Evolutionary conservation across 2,329 filamentous ascomycete genomes (phyloP).

Genomic region (Calonectria pauciramosa): DNA sequence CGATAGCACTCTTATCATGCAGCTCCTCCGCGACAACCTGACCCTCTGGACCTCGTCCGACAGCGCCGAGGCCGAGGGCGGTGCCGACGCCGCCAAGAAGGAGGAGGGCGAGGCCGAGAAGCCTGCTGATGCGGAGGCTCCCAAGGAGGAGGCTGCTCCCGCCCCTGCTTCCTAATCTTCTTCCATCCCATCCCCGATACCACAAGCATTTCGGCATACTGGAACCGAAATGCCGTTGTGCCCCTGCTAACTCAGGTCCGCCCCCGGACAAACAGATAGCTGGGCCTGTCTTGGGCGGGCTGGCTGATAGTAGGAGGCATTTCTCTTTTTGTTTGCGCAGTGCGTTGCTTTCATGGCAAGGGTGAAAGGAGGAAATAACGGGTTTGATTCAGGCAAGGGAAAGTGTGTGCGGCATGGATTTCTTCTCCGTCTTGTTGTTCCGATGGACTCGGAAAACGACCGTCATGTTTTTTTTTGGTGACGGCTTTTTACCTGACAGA

Average conservation of each 20-base stretch:
- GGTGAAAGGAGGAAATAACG: constrained; percentile 53
- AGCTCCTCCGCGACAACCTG: constrained; percentile 97
- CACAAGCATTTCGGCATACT: constrained; percentile 54
- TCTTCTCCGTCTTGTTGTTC: constrained; percentile 48
- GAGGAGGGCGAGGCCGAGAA: constrained; percentile 67
- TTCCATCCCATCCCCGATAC: constrained; percentile 51
- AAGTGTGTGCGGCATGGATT: constrained; percentile 56
- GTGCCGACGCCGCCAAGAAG: constrained; percentile 71
- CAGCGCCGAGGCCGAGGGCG: constrained; percentile 80
- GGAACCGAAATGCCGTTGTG: constrained; percentile 53
- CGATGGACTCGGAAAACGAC: constrained; percentile 42
- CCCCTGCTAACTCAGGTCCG: constrained; percentile 45
- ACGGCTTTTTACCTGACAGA: constrained; percentile 47
- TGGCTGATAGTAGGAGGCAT: constrained; percentile 52
- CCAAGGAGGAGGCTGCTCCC: constrained; percentile 60
- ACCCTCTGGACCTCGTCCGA: constrained; percentile 98
- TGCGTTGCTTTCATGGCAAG: constrained; percentile 52
- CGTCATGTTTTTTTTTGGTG: constrained; percentile 36
- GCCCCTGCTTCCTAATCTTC: constrained; percentile 67
- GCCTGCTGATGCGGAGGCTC: constrained; percentile 57
- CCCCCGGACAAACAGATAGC: constrained; percentile 49
- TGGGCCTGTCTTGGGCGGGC: constrained; percentile 51
- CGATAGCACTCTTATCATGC: constrained; percentile 99
- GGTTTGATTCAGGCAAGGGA: constrained; percentile 54
- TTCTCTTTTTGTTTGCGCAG: constrained; percentile 50